These are phyloP conservation scores for Talaromyces sp. DNA, from an alignment of 2,329 filamentous ascomycete species.

Conservation along the genomic window DNA sequence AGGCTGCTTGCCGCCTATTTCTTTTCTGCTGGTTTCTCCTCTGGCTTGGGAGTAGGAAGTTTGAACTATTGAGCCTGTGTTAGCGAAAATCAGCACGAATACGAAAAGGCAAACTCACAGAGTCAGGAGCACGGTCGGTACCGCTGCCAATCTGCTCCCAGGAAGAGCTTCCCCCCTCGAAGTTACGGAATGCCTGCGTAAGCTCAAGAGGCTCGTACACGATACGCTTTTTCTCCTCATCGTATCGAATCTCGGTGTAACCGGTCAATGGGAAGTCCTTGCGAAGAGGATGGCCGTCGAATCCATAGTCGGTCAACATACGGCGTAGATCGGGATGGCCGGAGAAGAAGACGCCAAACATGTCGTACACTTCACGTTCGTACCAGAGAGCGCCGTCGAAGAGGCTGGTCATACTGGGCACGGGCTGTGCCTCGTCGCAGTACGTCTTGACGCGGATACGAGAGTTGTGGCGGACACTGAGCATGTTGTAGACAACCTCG, in stretches of 20 bases:
- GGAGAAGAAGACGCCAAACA: conserved; percentile 96
- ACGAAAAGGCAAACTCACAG: conserved; percentile 41
- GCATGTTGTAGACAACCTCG: conserved; percentile 95
- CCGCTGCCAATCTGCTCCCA: conserved; percentile 71
- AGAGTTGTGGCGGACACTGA: conserved; percentile 93
- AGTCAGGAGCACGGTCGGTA: conserved; percentile 72
- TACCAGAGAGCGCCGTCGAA: conserved; percentile 99
- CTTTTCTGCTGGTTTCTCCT: conserved; percentile 86
- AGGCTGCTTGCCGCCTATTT: conserved; percentile 58
- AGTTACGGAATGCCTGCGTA: conserved; percentile 98
- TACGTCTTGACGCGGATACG: conserved; percentile 98
- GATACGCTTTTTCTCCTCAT: conserved; percentile 99
- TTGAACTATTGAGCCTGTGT: conserved; percentile 63
- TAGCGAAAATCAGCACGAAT: not conserved
- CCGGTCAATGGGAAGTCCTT: conserved; percentile 98
- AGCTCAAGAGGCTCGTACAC: conserved; percentile 96
- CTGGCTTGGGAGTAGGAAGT: conserved; percentile 90
- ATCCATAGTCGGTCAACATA: conserved; percentile 99
- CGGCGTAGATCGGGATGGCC: conserved; percentile 92
- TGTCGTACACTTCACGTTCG: conserved; percentile 94
- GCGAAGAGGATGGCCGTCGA: conserved; percentile 92
- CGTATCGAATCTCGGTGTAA: conserved; percentile 96
- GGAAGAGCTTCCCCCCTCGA: conserved; percentile 77
- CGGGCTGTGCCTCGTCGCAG: conserved; percentile 89
- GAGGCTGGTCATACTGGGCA: conserved; percentile 79